Base-by-base conservation (phyloP, 768 basidiomycete species). In the Calocybe cyanea region DNA sequence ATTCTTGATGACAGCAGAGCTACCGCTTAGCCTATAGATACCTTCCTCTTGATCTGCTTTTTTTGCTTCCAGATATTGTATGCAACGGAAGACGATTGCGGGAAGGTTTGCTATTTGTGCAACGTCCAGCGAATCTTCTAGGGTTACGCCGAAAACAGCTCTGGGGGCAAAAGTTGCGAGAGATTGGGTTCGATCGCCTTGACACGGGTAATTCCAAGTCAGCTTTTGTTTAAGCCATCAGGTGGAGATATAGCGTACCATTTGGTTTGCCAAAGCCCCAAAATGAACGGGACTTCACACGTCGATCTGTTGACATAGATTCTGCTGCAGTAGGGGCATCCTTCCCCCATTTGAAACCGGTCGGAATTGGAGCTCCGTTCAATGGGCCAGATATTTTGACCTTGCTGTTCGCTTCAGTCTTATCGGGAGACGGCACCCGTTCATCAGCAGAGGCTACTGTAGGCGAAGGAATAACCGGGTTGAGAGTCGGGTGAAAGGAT, bases 41-140 rank as follows among this genome's bases (percentile, higher is more conserved):
- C 96, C 96, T 66, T 99, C 96, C 60, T 99, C 96, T 54, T 89
- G 83, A 50, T 97, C 91, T 17, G 96, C 95, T 62, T 89, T 79
- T 71, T 94, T 94, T 15, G 81, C 79, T 69, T 98, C 92, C 45
- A 99, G 72, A 67, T 95, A 99, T 60, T 96, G 85, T 54, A 99
- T 94, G 54, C 86, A 88, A 43, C 96, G 82, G 73, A 94, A 99
- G 25, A 96, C 85, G 55, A 97, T 87, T 6, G 95, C 91, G 2
- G 96, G 96, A 17, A 99, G 73, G 56, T 86, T 85, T 42, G 86
- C 93, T 45, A 97, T 90, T 59, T 90, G 80, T 14, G 90, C 86
- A 19, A 98, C 81, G 1, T 90, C 85, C 24, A 99, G 76, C 1
- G 92, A 85, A 47, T 97, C 93, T 47, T 88, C 81, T 34, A 99